A percentile compares a stretch with the other conserved stretches of the same genome.
phyloP scores from a whole-genome alignment of 176 grass and related monocot genomes.

The Calamus simplicifolius region DNA sequence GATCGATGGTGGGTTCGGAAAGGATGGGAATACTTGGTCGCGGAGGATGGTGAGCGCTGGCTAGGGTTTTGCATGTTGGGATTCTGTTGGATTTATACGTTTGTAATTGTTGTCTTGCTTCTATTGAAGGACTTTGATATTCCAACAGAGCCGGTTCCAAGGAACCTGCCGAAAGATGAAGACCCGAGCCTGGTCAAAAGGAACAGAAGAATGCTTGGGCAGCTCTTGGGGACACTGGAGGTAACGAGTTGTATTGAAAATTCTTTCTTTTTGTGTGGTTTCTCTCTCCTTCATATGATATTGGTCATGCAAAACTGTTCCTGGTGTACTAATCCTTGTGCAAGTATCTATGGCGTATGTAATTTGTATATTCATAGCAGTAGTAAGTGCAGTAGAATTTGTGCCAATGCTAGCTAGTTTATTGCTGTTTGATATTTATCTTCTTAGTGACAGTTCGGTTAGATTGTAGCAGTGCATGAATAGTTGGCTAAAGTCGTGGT shows the following conservation, averaged over 20 bases:
- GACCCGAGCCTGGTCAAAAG: conserved; percentile 76
- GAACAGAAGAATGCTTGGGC: conserved; percentile 91
- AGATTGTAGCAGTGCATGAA: too few species aligned
- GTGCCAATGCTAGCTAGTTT: too few species aligned
- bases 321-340: too few species aligned
- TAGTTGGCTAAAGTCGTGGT: too few species aligned
- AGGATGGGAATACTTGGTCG: conserved; percentile 37
- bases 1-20: conserved; percentile 44
- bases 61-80: neutral
- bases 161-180: conserved; percentile 62
- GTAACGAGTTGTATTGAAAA: conserved; percentile 20
- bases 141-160: conserved; percentile 72
- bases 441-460: too few species aligned
- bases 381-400: too few species aligned
- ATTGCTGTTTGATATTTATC: too few species aligned
- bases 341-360: too few species aligned
- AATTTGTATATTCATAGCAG: too few species aligned
- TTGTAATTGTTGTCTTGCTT: conserved; percentile 13
- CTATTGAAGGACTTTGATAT: conserved; percentile 61
- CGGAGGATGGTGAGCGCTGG: conserved; percentile 46
- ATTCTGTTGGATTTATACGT: neutral
- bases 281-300: neutral
- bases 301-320: too few species aligned
- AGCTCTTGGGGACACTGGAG: conserved; percentile 88
- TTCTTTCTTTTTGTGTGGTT: too few species aligned